Evolutionary conservation across 805 yeast species (phyloP), one percentile per base, ranked within the genome.

Genomic region (Scheffersomyces amazonensis): DNA sequence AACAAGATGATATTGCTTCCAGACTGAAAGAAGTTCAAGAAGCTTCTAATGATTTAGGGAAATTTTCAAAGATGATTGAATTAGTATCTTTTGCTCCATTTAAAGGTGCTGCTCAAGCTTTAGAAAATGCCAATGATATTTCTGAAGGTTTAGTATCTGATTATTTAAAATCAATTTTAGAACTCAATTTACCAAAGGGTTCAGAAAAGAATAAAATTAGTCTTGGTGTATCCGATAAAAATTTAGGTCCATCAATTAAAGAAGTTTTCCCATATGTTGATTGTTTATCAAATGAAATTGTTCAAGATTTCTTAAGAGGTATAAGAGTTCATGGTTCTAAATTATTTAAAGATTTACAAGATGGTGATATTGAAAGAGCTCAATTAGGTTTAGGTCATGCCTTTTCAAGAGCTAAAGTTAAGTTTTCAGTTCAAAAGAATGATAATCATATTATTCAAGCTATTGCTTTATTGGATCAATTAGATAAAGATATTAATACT

Each of bases 381-480:
- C 98, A 93, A 73, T 80, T 93, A 55, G 99, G 99, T 80, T 78
- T 93, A 60, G 96, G 97, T 58, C 99, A 93, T 64, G 99, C 99
- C 55, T 93, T 93, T 75, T 93, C 98, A 43, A 82, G 99, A 73
- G 93, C 97, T 54, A 93, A 93, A 75, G 99, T 93, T 63, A 93
- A 93, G 91, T 93, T 93, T 66, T 85, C 95, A 36, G 98, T 95
- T 41, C 96, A 90, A 71, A 93, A 93, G 78, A 93, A 93, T 67
- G 99, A 93, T 70, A 93, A 93, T 78, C 99, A 93, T 69, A 93
- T 93, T 62, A 93, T 93, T 63, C 99, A 93, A 76, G 96, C 99
- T 37, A 93, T 93, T 73, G 97, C 99, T 35, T 76, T 91, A 53
- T 79, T 93, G 58, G 99, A 95, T 63, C 96, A 93, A 71, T 81